phyloP scores from a whole-genome alignment of 768 basidiomycete species.

The Rhodotorula toruloides region DNA sequence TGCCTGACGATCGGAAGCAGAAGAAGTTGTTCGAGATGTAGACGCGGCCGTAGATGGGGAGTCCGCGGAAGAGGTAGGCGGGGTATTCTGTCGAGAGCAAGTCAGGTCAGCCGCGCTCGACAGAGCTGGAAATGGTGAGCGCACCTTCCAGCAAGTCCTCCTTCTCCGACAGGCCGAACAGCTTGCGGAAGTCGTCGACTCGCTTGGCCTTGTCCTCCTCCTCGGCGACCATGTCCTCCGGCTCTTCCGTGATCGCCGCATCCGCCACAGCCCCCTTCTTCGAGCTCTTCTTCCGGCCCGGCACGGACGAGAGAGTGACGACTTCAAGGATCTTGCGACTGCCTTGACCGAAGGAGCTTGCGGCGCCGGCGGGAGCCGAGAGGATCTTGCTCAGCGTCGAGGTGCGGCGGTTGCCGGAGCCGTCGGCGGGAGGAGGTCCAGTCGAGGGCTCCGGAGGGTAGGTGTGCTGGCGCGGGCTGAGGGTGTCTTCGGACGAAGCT shows the following conservation, averaged over 20 bases:
- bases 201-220: slow-evolving; percentile 53
- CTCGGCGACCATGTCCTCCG: slow-evolving; percentile 50
- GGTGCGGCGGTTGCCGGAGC: background rate
- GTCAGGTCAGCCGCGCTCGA: background rate
- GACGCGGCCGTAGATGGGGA: slow-evolving; percentile 82
- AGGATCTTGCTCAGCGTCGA: slow-evolving; percentile 28
- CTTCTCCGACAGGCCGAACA: slow-evolving; percentile 83
- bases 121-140: slow-evolving; percentile 45
- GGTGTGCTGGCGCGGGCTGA: slow-evolving; percentile 3
- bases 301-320: slow-evolving; percentile 16
- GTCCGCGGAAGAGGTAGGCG: slow-evolving; percentile 77
- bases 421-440: background rate
- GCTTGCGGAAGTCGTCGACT: slow-evolving; percentile 57
- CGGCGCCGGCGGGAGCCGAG: slow-evolving; percentile 2
- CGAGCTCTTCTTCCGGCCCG: background rate
- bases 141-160: slow-evolving; percentile 81
- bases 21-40: slow-evolving; percentile 89
- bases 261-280: background rate
- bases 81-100: slow-evolving; percentile 64
- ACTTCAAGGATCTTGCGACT: slow-evolving; percentile 30
- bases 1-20: slow-evolving; percentile 90
- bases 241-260: slow-evolving; percentile 57
- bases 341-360: background rate
- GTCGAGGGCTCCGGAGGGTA: slow-evolving; percentile 30
- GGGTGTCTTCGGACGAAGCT: background rate